Conservation (phyloP, 345 rosid genomes). For the Pugionium cornutum region DNA sequence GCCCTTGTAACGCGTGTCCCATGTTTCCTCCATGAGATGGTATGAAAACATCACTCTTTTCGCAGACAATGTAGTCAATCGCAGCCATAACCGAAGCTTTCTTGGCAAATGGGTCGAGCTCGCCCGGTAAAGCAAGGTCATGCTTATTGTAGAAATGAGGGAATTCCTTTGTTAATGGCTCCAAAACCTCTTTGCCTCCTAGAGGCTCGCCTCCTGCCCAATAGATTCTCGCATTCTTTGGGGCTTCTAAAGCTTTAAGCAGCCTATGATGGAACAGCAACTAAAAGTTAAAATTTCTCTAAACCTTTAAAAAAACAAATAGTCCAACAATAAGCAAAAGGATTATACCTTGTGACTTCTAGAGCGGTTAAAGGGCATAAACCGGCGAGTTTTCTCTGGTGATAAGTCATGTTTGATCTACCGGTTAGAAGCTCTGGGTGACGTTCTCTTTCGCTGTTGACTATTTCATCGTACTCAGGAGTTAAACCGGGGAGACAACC, state of each 20-base stretch:
- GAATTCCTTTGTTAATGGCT: constrained; percentile 68
- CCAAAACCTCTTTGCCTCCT: constrained; percentile 80
- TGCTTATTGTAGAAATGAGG: constrained; percentile 79
- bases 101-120: constrained; percentile 74
- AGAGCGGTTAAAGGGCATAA: constrained; percentile 87
- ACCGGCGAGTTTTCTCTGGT: constrained; percentile 80
- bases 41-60: constrained; percentile 86
- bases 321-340: background rate
- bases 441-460: constrained; percentile 67
- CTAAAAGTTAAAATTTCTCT: background rate
- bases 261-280: constrained; percentile 46
- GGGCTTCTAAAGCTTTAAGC: constrained; percentile 92
- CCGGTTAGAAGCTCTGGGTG: constrained; percentile 92
- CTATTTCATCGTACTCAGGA: constrained; percentile 68
- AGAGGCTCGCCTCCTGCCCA: constrained; percentile 99
- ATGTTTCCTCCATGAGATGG: constrained; percentile 99
- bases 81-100: constrained; percentile 94
- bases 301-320: background rate
- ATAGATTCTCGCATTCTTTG: constrained; percentile 65
- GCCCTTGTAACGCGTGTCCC: constrained; percentile 96
- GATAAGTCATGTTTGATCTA: constrained; percentile 88
- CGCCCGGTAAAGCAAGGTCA: constrained; percentile 82
- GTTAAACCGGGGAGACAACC: constrained; percentile 90
- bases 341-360: constrained; percentile 75
- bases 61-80: constrained; percentile 79